These are phyloP conservation scores for Trichosporon coremiiforme DNA, from an alignment of 1,284 basidiomycete genomes.

Conservation along the genomic window DNA sequence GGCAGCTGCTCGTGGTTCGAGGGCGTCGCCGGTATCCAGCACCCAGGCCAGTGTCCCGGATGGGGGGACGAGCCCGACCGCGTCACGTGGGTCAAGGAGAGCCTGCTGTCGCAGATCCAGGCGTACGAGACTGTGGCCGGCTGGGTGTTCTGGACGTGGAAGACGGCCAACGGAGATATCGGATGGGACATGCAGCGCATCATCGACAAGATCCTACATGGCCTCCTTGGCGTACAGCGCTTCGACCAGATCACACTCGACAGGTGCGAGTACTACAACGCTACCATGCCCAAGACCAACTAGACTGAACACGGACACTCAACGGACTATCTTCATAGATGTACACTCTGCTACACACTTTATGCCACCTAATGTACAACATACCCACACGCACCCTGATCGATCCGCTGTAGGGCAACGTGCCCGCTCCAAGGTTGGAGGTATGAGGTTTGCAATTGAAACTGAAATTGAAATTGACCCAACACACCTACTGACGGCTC, in stretches of 20 bases:
- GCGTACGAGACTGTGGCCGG: constrained; percentile 89
- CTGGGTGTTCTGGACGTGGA: constrained; percentile 98
- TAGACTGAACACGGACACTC: background rate
- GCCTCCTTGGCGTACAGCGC: background rate
- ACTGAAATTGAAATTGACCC: too few species aligned
- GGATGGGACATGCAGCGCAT: constrained; percentile 9
- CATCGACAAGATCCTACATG: constrained; percentile 9
- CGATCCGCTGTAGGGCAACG: too few species aligned
- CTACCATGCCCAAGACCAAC: background rate
- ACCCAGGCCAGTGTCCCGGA: constrained; percentile 59
- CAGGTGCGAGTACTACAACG: constrained; percentile 17
- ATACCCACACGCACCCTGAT: too few species aligned
- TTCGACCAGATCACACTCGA: constrained; percentile 7
- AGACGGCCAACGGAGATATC: constrained; percentile 52
- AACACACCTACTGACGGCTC: too few species aligned
- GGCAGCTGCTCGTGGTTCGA: constrained; percentile 79
- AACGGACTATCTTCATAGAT: background rate
- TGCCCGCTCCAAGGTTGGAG: too few species aligned
- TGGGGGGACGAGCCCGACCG: constrained; percentile 74
- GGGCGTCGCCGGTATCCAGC: constrained; percentile 61
- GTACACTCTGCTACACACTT: too few species aligned
- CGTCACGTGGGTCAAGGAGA: constrained; percentile 67
- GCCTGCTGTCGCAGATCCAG: constrained; percentile 64
- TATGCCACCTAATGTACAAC: background rate
- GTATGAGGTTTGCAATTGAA: too few species aligned